Evolutionary conservation across 352 stramenopile genomes (phyloP).

Genomic region (Phytophthora crassamura): DNA sequence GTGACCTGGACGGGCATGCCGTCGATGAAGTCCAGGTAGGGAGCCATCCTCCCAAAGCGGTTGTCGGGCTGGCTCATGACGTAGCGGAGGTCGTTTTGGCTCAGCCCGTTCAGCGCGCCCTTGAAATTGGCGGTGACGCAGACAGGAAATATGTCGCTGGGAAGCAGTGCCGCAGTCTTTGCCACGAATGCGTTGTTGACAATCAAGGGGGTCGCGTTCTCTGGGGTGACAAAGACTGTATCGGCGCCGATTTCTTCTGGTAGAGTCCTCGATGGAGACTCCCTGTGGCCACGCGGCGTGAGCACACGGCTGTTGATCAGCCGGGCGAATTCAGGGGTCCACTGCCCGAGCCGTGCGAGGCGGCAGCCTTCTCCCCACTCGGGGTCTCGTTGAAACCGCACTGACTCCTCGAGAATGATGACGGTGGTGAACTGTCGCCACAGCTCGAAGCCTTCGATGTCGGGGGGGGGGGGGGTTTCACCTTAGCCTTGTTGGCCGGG

Average conservation of each 20-base stretch:
- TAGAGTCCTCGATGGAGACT: too few relatives aligned
- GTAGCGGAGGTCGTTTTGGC: too few relatives aligned
- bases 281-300: neutral
- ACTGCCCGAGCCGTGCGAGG: neutral
- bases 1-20: too few relatives aligned
- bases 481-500: too few relatives aligned
- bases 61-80: too few relatives aligned
- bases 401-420: neutral
- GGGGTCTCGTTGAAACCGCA: neutral
- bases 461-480: too few relatives aligned
- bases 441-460: neutral
- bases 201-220: neutral
- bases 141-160: neutral
- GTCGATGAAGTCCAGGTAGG: too few relatives aligned
- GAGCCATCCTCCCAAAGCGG: too few relatives aligned
- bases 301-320: conserved; percentile 1
- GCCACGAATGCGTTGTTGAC: neutral
- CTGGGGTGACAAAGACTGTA: neutral
- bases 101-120: too few relatives aligned
- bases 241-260: too few relatives aligned
- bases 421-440: neutral
- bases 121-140: neutral
- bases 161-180: too few relatives aligned
- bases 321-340: neutral
- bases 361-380: neutral